A percentile compares a stretch with the other conserved stretches of the same genome.
Conservation (phyloP, 371 early-diverging fungal species). For the Saksenaea oblongispora region DNA sequence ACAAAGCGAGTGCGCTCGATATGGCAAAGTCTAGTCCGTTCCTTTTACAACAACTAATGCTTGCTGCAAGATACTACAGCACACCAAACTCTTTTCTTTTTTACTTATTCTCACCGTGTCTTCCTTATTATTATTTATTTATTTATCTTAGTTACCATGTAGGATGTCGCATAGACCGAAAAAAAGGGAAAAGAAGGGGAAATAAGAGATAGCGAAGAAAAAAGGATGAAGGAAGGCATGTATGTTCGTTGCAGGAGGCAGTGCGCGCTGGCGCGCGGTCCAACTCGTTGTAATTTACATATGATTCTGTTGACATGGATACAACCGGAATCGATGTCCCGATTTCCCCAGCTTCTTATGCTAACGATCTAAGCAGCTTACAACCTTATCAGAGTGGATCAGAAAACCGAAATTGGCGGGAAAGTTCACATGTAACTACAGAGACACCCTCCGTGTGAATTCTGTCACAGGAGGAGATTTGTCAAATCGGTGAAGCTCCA, state of each 20-base stretch:
- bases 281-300: conserved; percentile 1
- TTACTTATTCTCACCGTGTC: not conserved
- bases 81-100: not conserved
- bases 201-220: not conserved
- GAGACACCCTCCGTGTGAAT: not conserved
- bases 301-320: conserved; percentile 1
- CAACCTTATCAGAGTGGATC: conserved; percentile 1
- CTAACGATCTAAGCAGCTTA: not conserved
- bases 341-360: not conserved
- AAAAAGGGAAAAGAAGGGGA: not conserved
- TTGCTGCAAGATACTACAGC: not conserved
- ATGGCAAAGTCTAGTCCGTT: conserved; percentile 3
- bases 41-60: not conserved
- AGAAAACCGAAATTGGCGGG: conserved; percentile 4
- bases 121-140: not conserved
- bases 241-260: not conserved
- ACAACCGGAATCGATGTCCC: not conserved
- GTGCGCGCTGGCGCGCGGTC: conserved; percentile 1
- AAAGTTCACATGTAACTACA: conserved; percentile 5
- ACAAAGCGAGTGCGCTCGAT: not conserved
- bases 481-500: not conserved
- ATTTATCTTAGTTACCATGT: not conserved
- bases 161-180: no score
- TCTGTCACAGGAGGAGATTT: conserved; percentile 3
- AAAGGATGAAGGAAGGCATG: not conserved